phyloP scores from a whole-genome alignment of 164 flowering plant genomes.

The Chloranthus sessilifolius region DNA sequence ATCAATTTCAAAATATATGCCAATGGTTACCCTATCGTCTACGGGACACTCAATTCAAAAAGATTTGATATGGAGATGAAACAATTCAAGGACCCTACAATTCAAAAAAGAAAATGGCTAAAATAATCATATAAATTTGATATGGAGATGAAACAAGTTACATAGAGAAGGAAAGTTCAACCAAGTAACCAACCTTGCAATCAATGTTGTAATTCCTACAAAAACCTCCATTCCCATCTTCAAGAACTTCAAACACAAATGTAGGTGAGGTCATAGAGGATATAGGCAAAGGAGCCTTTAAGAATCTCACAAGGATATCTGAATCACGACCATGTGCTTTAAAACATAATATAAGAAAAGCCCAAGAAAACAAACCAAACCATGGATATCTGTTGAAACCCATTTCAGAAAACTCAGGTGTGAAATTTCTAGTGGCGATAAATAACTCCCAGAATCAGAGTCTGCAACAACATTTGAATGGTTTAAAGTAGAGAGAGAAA shows the following conservation, averaged over 20 bases:
- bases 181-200: conserved; percentile 88
- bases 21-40: too few species aligned
- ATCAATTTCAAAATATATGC: too few species aligned
- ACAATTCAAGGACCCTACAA: too few species aligned
- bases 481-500: conserved; percentile 6
- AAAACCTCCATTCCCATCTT: conserved; percentile 23
- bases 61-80: too few species aligned
- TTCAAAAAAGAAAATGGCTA: too few species aligned
- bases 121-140: too few species aligned
- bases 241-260: conserved; percentile 60
- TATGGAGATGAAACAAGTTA: too few species aligned
- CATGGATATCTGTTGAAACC: conserved; percentile 29
- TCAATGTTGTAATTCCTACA: conserved; percentile 50
- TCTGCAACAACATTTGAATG: conserved; percentile 8
- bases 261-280: conserved; percentile 43
- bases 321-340: conserved; percentile 29
- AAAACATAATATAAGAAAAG: conserved; percentile 28
- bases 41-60: too few species aligned
- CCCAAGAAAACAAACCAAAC: conserved; percentile 39
- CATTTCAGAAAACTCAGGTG: conserved; percentile 26
- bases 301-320: conserved; percentile 45
- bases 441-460: conserved; percentile 9
- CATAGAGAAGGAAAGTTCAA: too few species aligned
- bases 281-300: conserved; percentile 46
- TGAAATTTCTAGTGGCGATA: conserved; percentile 5